Evolutionary conservation across 2,329 filamentous ascomycete genomes (phyloP), one percentile per base, ranked within the genome.

Genomic region (Elsinoe perseae): DNA sequence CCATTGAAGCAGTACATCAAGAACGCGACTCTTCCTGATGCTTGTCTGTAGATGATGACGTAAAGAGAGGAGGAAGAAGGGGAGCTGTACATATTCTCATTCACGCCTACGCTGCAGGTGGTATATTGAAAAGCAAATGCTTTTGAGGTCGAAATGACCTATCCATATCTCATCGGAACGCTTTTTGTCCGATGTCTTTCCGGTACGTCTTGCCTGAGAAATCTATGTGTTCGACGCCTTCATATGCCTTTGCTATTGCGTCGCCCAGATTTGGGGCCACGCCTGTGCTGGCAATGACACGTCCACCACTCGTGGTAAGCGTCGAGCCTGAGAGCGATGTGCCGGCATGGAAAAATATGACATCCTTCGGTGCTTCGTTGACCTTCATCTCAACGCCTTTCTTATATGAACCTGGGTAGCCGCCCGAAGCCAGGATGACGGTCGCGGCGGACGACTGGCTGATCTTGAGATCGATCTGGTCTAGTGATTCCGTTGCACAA

Each of bases 151-250:
- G 32, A 20, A 7, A 9, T 28, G 5, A 28, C 34, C 48, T 16
- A 32, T 52, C 36, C 32, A 36, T 32, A 32, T 42, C 18, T 48
- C 34, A 56, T 20, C 53, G 53, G 23, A 77, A 61, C 4, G 75
- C 75, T n/a, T 74, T 66, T 5, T 70, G 71, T 1, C 89, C 93
- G 70, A 98, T 97, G 61, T 97, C 93, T 71, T 85, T 93, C 63
- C 92, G 82, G 76, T 83, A 96, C 73, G 95, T 91, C 84, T 95
- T 95, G 63, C 85, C 84, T 55, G 92, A 82, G 63, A 96, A 96
- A 57, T 86, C 77, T 65, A 96, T 91, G 54, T 81, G 78, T 56
- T 84, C 79, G 20, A 96, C 84, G 28, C 89, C 89, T 61, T 83
- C 79, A 69, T 98, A 98, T n/a, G 90, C 90, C 67, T 86, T 86